These are phyloP conservation scores for Candida dajiaensis DNA, from an alignment of 805 yeast genomes.

Conservation along the genomic window DNA sequence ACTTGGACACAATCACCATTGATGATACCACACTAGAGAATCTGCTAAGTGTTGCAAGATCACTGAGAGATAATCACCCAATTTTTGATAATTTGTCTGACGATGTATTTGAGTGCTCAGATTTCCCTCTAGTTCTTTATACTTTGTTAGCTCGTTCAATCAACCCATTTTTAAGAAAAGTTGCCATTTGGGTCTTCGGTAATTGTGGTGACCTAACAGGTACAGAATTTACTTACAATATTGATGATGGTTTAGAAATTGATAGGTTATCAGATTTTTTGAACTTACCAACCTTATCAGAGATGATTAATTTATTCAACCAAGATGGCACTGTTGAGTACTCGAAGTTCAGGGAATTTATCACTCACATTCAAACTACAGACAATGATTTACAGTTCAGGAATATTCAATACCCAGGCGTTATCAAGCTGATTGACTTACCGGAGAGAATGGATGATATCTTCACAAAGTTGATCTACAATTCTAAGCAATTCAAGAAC, in stretches of 20 bases:
- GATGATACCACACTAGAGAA: slow-evolving; percentile 7
- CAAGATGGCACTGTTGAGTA: slow-evolving; percentile 22
- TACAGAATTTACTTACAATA: slow-evolving; percentile 14
- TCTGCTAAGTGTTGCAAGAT: slow-evolving; percentile 9
- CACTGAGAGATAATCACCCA: slow-evolving; percentile 23
- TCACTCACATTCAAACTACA: slow-evolving; percentile 15
- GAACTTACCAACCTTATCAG: slow-evolving; percentile 36
- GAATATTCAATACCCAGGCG: slow-evolving; percentile 57
- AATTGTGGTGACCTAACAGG: slow-evolving; percentile 38
- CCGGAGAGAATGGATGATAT: slow-evolving; percentile 66
- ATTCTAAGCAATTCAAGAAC: slow-evolving; percentile 34
- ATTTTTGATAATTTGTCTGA: slow-evolving; percentile 25
- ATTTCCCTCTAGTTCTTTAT: slow-evolving; percentile 37
- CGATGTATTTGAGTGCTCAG: slow-evolving; percentile 16
- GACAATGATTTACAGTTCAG: slow-evolving; percentile 17
- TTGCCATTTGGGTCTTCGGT: slow-evolving; percentile 50
- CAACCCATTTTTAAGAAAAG: slow-evolving; percentile 61
- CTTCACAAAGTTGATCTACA: slow-evolving; percentile 53
- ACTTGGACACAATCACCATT: slow-evolving; percentile 26
- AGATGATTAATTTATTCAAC: slow-evolving; percentile 12
- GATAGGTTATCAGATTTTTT: slow-evolving; percentile 47
- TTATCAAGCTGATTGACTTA: slow-evolving; percentile 51
- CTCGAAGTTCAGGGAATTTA: slow-evolving; percentile 12
- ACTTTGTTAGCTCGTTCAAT: slow-evolving; percentile 49
- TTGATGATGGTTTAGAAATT: slow-evolving; percentile 36